phyloP scores from a whole-genome alignment of 352 stramenopile genomes.

The Pythium phragmiticola region DNA sequence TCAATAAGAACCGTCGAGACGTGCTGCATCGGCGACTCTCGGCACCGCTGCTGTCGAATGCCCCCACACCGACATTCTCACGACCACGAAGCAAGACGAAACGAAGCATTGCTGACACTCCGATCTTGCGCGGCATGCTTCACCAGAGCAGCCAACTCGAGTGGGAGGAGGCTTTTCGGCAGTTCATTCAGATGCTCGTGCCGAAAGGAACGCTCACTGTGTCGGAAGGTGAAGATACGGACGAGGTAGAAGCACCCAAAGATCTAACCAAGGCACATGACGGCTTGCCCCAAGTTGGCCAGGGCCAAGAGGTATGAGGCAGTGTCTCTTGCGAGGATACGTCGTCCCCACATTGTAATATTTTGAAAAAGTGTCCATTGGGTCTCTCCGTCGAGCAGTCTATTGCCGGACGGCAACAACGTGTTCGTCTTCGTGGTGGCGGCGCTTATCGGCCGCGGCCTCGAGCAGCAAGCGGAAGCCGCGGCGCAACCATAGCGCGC shows the following conservation, averaged over 20 bases:
- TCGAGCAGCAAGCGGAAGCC: conserved; percentile 60
- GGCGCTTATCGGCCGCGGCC: conserved; percentile 39
- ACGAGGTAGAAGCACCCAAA: background rate
- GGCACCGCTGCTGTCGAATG: conserved; percentile 10
- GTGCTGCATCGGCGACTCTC: conserved; percentile 23
- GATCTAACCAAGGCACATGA: background rate
- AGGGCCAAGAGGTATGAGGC: background rate
- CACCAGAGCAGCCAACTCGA: conserved; percentile 24
- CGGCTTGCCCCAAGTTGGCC: background rate
- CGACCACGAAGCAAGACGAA: background rate
- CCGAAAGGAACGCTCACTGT: conserved; percentile 27
- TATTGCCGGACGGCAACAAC: background rate
- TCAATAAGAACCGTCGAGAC: conserved; percentile 22
- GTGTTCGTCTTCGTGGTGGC: conserved; percentile 10
- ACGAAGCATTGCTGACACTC: background rate
- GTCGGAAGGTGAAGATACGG: background rate
- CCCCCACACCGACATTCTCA: background rate
- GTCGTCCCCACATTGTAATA: too few species aligned
- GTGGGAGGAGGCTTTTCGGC: conserved; percentile 44
- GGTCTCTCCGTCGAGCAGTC: background rate
- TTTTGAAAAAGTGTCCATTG: too few species aligned
- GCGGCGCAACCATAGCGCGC: conserved; percentile 44
- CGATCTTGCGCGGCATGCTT: conserved; percentile 17
- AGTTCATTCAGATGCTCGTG: conserved; percentile 51
- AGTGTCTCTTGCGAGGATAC: too few species aligned